These are phyloP conservation scores for Puccinia novopanici DNA, from an alignment of 1,284 basidiomycete species.

Conservation along the genomic window DNA sequence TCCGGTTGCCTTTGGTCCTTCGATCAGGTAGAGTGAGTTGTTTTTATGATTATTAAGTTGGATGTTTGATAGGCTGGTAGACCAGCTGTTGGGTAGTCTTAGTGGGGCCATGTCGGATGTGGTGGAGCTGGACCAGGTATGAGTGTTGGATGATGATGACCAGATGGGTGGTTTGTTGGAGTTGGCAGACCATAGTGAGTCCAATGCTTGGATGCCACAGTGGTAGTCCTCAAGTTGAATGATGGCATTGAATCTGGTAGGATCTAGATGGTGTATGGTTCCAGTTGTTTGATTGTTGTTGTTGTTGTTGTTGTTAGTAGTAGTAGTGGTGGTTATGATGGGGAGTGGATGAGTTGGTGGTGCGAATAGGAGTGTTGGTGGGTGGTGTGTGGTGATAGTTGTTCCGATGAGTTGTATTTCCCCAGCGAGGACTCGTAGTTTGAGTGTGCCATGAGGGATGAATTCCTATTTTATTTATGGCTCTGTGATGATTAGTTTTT, in stretches of 20 bases:
- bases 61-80: not conserved
- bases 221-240: slow-evolving; percentile 26
- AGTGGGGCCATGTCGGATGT: slow-evolving; percentile 22
- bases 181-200: slow-evolving; percentile 12
- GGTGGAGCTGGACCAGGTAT: slow-evolving; percentile 31
- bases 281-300: not conserved
- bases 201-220: slow-evolving; percentile 33
- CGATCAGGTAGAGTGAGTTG: slow-evolving; percentile 16
- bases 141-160: not conserved
- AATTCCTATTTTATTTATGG: too few species aligned
- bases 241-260: slow-evolving; percentile 25
- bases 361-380: slow-evolving; percentile 26
- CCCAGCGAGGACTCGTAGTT: not conserved
- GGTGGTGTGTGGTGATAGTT: not conserved
- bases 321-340: slow-evolving; percentile 8
- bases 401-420: not conserved
- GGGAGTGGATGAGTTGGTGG: slow-evolving; percentile 40
- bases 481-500: too few species aligned
- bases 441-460: slow-evolving; percentile 10
- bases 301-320: not conserved
- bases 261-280: not conserved
- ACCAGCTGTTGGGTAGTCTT: slow-evolving; percentile 8
- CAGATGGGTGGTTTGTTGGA: not conserved
- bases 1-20: slow-evolving; percentile 41
- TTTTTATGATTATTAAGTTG: too few species aligned